Percentiles rank a stretch among this genome's conserved stretches.
Conservation (phyloP, 2,329 filamentous ascomycete genomes). For the Alternaria panax region DNA sequence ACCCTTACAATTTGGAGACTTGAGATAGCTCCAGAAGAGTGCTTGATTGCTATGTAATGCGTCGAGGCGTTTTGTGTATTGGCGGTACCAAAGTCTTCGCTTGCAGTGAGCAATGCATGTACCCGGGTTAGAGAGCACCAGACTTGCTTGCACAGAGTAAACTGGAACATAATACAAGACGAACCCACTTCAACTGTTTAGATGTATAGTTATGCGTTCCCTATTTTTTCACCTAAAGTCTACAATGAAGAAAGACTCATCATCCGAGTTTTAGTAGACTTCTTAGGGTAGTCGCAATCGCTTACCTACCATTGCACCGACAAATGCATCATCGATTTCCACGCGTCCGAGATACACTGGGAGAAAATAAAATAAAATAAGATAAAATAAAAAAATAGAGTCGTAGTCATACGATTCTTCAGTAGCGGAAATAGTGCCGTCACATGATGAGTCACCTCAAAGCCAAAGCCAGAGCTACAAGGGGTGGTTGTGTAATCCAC, state of each 20-base stretch:
- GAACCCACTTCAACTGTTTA: background rate
- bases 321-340: background rate
- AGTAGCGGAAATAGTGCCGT: background rate
- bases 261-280: background rate
- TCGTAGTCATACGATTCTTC: background rate
- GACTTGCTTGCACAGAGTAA: background rate
- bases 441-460: background rate
- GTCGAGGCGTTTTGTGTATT: background rate
- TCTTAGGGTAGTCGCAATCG: background rate
- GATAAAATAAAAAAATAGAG: background rate
- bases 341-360: background rate
- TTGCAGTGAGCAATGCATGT: too few relatives aligned
- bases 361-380: too few relatives aligned
- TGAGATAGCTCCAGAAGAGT: background rate
- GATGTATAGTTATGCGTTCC: background rate
- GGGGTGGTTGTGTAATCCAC: background rate
- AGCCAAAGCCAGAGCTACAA: background rate
- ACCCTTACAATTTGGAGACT: background rate
- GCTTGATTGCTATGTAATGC: background rate
- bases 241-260: background rate
- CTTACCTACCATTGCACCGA: background rate
- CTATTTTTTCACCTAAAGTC: background rate
- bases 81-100: too few relatives aligned
- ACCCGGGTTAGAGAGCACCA: background rate
- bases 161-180: background rate